Base-by-base conservation (phyloP, 192 early-diverging fungal genomes). In the Nowakowskiella sp. region DNA sequence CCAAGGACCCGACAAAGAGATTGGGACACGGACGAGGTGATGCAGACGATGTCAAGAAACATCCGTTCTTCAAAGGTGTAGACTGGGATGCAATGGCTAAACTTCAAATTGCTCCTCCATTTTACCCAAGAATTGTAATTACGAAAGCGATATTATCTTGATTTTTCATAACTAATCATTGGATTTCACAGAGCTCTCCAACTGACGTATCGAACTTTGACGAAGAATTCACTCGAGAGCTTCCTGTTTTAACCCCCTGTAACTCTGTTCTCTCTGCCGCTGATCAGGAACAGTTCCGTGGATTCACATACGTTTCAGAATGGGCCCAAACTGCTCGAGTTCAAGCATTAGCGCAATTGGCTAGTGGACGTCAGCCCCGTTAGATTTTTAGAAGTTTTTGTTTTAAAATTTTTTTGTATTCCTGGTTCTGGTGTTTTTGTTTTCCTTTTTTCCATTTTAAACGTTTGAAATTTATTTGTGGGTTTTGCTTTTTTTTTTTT, bases 141-240 rank as follows among this genome's bases (percentile, higher is more conserved):
- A 47, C 4, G 22, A 5, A 0, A 5, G 28, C 45, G 6, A 51
- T 8, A 32, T 24, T 42, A 32, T 24, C 26, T 24, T 23, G 26
- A 48, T 19, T 70, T 22, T 7, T 65, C 23, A 10, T 64, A 53
- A 16, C 34, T 19, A 27, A 27, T 19, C 47, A 22, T 55, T 55
- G n/a, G n/a, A 36, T 60, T 36, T 8, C n/a, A n/a, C 60, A 80
- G 77, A 70, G 56, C 1, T 70, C 76, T 23, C 75, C 84, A 47
- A 82, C 86, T 10, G 95, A 99, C 60, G 85, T 87, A 8, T 95
- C 92, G 31, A 97, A 97, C 83, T 99, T 99, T 85, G 95, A 99
- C 60, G 81, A 85, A 16, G 94, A 99, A 73, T 99, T 99, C 58
- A 99, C 95, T n/a, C 74, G 77, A 31, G 93, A 97, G 75, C 70